Evolutionary conservation across 495 filamentous ascomycete species (phyloP), one percentile per base, ranked within the genome.

Genomic region (Penicillium tannophilum): DNA sequence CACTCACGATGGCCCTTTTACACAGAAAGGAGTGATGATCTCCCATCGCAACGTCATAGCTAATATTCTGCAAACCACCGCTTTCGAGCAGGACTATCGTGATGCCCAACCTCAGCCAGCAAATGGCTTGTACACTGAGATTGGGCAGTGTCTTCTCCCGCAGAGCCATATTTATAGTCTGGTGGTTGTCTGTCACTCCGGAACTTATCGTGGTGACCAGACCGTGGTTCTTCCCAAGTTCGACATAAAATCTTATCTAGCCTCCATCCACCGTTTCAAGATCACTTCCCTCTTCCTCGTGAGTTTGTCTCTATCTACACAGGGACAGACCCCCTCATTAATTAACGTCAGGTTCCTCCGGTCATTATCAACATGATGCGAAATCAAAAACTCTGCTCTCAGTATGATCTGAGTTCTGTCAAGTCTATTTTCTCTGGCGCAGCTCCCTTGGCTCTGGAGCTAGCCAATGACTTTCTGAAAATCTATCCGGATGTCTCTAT

Each of bases 31-130:
- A 30, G 92, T 95, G 39, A 96, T 92, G 91, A 91, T 97, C 60
- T 88, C 90, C 12, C 92, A 97, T 72, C 73, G 78, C 16, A 97
- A 97, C 66, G 88, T 96, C 20, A 97, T 97, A 51, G 85, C 90
- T 30, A 97, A 96, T 64, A 82, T 84, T 1, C 67, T 94, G 63
- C 88, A 92, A 63, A 79, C 87, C 55, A 57, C 65, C 19, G 69
- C 78, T 12, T 85, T 75, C 57, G 88, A 93, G 30, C 65, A 73
- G 20, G 60, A 72, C 8, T 68, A 65, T 12, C 77, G 84, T 31
- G 65, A 78, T 1, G 59, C 65, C 6, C 60, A 72, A 36, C 73
- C 65, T 35, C 64, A 93, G 48, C 83, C 84, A 3, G 70, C 66
- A 3, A 76, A 96, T 3, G 91, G 90, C 5, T 79, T 97, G 9